Evolutionary conservation across 2,329 filamentous ascomycete species (phyloP).

Genomic region (Verticillium isaacii): DNA sequence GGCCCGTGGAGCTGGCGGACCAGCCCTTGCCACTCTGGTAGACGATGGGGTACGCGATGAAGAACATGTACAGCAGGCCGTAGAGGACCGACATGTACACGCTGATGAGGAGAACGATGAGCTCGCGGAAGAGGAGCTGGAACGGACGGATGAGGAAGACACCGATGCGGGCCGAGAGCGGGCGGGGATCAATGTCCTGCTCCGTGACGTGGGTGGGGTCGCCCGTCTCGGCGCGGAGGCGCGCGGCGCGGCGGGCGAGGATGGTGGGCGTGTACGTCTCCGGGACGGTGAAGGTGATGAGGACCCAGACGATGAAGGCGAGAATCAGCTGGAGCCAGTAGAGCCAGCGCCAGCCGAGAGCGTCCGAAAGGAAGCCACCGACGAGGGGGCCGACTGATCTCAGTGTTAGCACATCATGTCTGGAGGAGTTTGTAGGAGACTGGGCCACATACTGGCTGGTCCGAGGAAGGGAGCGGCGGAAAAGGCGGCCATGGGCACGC

Average conservation of each 20-base stretch:
- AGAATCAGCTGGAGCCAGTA: conserved; percentile 86
- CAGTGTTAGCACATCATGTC: neutral
- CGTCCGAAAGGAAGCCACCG: conserved; percentile 71
- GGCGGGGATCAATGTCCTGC: conserved; percentile 70
- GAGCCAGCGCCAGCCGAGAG: conserved; percentile 72
- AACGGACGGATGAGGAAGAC: conserved; percentile 80
- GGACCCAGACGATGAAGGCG: conserved; percentile 60
- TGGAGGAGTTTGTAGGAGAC: neutral
- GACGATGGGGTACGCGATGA: conserved; percentile 64
- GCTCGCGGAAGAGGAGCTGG: conserved; percentile 77
- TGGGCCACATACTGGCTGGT: conserved; percentile 52
- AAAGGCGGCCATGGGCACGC: conserved; percentile 84
- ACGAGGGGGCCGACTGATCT: conserved; percentile 60
- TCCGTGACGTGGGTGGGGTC: conserved; percentile 69
- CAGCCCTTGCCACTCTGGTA: conserved; percentile 79
- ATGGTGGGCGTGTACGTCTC: conserved; percentile 85
- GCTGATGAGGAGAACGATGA: conserved; percentile 79
- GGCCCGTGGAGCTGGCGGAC: conserved; percentile 65
- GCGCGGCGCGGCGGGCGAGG: conserved; percentile 63
- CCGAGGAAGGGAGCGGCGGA: conserved; percentile 79
- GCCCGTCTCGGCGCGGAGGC: conserved; percentile 65
- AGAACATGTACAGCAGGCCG: conserved; percentile 72
- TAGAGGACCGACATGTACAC: conserved; percentile 84
- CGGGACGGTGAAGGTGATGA: conserved; percentile 84
- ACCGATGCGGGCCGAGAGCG: conserved; percentile 61